A percentile compares a stretch with the other conserved stretches of the same genome.
Conservation (phyloP, 495 filamentous ascomycete species). For the Podospora sp. region DNA sequence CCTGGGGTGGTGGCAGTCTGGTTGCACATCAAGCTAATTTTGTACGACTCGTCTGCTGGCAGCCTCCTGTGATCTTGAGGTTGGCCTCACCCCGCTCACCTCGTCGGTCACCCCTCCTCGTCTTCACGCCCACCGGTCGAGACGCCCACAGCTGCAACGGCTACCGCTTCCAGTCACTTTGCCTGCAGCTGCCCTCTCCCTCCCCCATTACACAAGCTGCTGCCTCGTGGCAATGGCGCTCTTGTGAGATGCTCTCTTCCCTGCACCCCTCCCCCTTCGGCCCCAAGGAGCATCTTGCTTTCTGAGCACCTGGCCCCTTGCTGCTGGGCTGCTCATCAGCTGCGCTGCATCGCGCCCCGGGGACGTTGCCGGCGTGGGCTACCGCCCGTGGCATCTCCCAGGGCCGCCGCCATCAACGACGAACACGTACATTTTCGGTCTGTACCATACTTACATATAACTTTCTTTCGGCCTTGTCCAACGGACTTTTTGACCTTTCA, state of each 20-base stretch:
- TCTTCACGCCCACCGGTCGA: slow-evolving; percentile 22
- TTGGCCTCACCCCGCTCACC: background rate
- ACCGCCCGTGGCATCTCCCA: slow-evolving; percentile 29
- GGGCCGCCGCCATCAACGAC: slow-evolving; percentile 23
- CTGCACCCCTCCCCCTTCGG: slow-evolving; percentile 35
- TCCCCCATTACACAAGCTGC: slow-evolving; percentile 18
- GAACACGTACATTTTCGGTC: slow-evolving; percentile 32
- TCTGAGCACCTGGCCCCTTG: slow-evolving; percentile 23
- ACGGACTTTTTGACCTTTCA: slow-evolving; percentile 34
- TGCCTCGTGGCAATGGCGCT: slow-evolving; percentile 34
- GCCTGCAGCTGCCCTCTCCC: slow-evolving; percentile 30
- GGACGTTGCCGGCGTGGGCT: slow-evolving; percentile 19
- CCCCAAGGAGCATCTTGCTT: slow-evolving; percentile 34
- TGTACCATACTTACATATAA: slow-evolving; percentile 17
- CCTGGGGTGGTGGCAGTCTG: slow-evolving; percentile 29
- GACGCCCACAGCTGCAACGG: slow-evolving; percentile 36
- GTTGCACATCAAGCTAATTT: slow-evolving; percentile 15
- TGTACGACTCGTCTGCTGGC: slow-evolving; percentile 20
- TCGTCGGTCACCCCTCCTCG: slow-evolving; percentile 29
- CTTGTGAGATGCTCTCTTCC: slow-evolving; percentile 41
- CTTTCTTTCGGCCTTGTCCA: slow-evolving; percentile 37
- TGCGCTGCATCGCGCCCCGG: slow-evolving; percentile 18
- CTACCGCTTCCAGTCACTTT: slow-evolving; percentile 39
- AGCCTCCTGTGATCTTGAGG: background rate
- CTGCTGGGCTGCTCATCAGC: background rate